phyloP scores from a whole-genome alignment of 2,329 filamentous ascomycete genomes.

The Paraphaeosphaeria minitans region DNA sequence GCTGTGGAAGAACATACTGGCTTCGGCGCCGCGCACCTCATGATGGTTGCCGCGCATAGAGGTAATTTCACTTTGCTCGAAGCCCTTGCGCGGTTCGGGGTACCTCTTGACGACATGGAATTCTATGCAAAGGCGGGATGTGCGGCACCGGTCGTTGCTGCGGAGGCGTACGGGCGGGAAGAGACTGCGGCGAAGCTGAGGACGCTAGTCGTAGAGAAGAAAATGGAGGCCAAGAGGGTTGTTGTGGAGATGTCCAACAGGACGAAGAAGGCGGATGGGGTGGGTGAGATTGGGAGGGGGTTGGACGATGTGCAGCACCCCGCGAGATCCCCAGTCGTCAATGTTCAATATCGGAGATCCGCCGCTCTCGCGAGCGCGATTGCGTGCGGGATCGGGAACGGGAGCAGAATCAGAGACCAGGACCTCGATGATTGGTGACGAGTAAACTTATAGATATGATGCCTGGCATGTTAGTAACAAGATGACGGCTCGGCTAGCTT shows the following conservation, averaged over 20 bases:
- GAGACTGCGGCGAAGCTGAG: neutral
- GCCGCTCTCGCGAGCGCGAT: too few species aligned
- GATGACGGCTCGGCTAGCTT: too few species aligned
- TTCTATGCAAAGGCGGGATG: slow-evolving; percentile 1
- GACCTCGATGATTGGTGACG: too few species aligned
- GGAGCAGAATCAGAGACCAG: too few species aligned
- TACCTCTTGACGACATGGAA: neutral
- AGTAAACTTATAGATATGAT: too few species aligned
- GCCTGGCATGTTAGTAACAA: too few species aligned
- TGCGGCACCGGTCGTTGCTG: neutral
- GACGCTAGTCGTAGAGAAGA: neutral
- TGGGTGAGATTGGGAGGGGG: too few species aligned
- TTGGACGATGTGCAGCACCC: too few species aligned
- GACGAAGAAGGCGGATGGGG: too few species aligned
- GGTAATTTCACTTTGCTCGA: neutral
- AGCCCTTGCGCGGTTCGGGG: neutral
- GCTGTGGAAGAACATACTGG: neutral
- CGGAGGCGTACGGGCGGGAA: neutral
- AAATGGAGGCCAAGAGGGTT: neutral
- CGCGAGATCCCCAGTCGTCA: too few species aligned
- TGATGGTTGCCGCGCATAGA: slow-evolving; percentile 1
- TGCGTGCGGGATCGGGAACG: too few species aligned
- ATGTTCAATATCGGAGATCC: too few species aligned
- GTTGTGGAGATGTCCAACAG: neutral
- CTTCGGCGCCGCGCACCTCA: neutral